phyloP scores from a whole-genome alignment of 2,329 filamentous ascomycete genomes.

The Whalleya microplaca region DNA sequence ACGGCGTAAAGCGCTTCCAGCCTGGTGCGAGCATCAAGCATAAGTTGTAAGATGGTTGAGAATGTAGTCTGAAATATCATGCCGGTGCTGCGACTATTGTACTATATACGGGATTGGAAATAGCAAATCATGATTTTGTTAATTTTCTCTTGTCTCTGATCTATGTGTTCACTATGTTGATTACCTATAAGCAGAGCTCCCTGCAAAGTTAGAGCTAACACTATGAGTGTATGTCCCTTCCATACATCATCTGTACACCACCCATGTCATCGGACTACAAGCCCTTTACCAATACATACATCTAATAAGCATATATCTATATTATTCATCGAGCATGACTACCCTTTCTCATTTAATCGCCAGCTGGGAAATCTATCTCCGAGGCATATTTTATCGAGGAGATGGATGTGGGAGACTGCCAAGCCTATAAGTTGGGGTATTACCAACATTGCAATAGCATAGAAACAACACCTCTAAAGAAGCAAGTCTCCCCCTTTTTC shows the following conservation, averaged over 20 bases:
- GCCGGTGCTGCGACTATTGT: slow-evolving; percentile 1
- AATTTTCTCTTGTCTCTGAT: not conserved
- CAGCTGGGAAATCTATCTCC: too few species aligned
- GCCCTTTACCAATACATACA: too few species aligned
- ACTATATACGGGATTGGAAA: not conserved
- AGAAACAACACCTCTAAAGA: not conserved
- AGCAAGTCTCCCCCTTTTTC: not conserved
- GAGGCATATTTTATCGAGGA: too few species aligned
- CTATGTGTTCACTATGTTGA: too few species aligned
- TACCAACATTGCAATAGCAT: not conserved
- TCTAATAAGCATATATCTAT: too few species aligned
- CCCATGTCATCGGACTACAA: too few species aligned
- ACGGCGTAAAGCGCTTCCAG: slow-evolving; percentile 51
- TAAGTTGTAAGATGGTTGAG: slow-evolving; percentile 45
- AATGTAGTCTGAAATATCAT: not conserved
- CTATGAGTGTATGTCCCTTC: too few species aligned
- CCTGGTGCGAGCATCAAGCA: slow-evolving; percentile 56
- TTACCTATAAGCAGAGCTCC: too few species aligned
- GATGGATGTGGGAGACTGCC: not conserved
- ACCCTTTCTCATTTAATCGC: too few species aligned
- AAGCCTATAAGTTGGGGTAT: not conserved
- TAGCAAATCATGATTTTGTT: not conserved
- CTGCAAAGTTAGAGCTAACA: too few species aligned
- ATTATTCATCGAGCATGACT: too few species aligned
- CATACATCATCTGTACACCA: too few species aligned